Evolutionary conservation across 2,329 filamentous ascomycete genomes (phyloP).

Genomic region (Trichoderma sp.): DNA sequence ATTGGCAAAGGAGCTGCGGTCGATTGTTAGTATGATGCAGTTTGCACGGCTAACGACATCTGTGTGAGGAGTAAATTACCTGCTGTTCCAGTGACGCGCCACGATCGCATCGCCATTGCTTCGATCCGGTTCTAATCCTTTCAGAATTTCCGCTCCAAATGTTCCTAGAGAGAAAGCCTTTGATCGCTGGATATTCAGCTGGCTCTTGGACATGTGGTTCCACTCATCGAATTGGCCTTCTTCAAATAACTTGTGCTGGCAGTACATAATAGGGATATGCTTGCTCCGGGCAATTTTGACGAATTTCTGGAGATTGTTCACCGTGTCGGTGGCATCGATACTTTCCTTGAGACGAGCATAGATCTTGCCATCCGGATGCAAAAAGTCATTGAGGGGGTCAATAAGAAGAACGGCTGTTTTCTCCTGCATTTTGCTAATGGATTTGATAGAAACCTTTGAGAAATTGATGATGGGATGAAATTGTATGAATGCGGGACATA

Average conservation of each 20-base stretch:
- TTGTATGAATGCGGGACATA: neutral
- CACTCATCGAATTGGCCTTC: constrained; percentile 17
- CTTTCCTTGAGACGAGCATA: constrained; percentile 4
- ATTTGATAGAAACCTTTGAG: neutral
- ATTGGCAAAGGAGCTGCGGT: constrained; percentile 5
- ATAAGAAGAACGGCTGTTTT: constrained; percentile 21
- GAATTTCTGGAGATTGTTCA: constrained; percentile 17
- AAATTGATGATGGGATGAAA: neutral
- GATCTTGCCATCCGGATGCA: constrained; percentile 22
- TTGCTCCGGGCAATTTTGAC: constrained; percentile 10
- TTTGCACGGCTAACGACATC: neutral
- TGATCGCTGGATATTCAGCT: neutral
- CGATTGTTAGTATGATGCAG: neutral
- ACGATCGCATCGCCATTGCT: constrained; percentile 22
- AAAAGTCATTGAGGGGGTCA: constrained; percentile 24
- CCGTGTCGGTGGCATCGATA: constrained; percentile 12
- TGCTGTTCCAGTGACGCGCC: constrained; percentile 18
- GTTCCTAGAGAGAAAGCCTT: constrained; percentile 17
- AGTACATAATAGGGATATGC: constrained; percentile 22
- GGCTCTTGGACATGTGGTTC: constrained; percentile 18
- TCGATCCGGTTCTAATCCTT: constrained; percentile 22
- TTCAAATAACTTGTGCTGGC: constrained; percentile 19
- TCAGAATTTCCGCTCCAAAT: constrained; percentile 22
- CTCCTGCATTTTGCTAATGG: neutral
- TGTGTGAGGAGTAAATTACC: neutral